These are phyloP conservation scores for Acer yangbiense DNA, from an alignment of 345 rosid species.

Conservation along the genomic window DNA sequence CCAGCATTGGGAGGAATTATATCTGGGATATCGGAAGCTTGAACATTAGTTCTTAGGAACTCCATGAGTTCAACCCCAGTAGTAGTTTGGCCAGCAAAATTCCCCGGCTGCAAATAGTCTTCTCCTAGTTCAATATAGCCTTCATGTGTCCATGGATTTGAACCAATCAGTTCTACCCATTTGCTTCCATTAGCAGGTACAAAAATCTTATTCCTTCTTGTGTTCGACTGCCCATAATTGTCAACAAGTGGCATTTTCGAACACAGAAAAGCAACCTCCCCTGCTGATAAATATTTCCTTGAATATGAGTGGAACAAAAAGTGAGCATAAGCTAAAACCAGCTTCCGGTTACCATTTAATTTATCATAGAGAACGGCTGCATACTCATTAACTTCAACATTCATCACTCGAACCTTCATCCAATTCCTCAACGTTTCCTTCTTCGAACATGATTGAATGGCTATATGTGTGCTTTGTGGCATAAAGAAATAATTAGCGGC, in stretches of 20 bases:
- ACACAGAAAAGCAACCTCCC: constrained; percentile 33
- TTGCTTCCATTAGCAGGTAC: constrained; percentile 69
- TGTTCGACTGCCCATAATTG: constrained; percentile 42
- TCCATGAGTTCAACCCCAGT: constrained; percentile 29
- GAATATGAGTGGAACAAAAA: constrained; percentile 50
- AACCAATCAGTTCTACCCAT: constrained; percentile 55
- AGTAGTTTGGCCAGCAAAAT: constrained; percentile 43
- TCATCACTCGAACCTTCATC: constrained; percentile 32
- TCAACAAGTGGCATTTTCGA: constrained; percentile 57
- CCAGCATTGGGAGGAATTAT: constrained; percentile 56
- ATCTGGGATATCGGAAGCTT: constrained; percentile 54
- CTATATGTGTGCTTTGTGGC: constrained; percentile 42
- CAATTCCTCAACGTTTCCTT: constrained; percentile 35
- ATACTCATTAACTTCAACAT: constrained; percentile 25
- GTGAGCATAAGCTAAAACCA: constrained; percentile 51
- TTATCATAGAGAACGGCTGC: constrained; percentile 23
- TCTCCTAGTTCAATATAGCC: constrained; percentile 54
- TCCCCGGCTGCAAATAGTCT: constrained; percentile 41
- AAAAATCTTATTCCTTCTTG: constrained; percentile 38
- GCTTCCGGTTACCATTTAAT: constrained; percentile 34
- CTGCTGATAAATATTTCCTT: constrained; percentile 19
- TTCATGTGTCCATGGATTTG: constrained; percentile 54
- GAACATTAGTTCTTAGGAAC: constrained; percentile 37
- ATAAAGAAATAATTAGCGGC: constrained; percentile 40
- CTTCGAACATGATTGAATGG: constrained; percentile 27